Base-by-base conservation (phyloP, 2,329 filamentous ascomycete species). In the Coniochaeta hoffmannii region DNA sequence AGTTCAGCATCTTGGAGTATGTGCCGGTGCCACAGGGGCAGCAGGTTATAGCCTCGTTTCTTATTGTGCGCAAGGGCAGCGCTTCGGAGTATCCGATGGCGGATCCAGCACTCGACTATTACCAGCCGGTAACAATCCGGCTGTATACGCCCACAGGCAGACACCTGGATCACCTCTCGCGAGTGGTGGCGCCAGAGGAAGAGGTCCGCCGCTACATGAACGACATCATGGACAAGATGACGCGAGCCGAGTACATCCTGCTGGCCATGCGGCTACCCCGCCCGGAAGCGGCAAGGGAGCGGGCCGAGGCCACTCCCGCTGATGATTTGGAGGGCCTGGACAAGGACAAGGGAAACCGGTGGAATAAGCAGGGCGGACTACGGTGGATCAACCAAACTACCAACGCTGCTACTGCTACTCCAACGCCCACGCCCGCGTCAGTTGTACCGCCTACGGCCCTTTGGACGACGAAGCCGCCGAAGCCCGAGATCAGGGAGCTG, bases 1-100 rank as follows among this genome's bases (percentile, higher is more conserved):
- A 86, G 61, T 87, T 88, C 65, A 88, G 86, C 68, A 86, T 93
- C 32, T 68, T 93, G 52, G 88, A 94, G 66, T 85, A 83, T 64
- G 73, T 85, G 1, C 65, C 73, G 10, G 69, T 74, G 2, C 64
- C 74, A 3, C 69, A 74, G 4, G 80, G 81, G 2, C 80, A 82
- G 53, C 78, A 85, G 56, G 79, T 89, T 1, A 79, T 90, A 44
- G 86, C 86, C 3, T 92, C 88, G 1, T 94, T 93, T 65, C 74
- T 94, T 11, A 83, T 92, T 57, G 87, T 89, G 6, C 84, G 87
- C 51, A 87, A 86, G 67, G 88, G 85, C 30, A 86, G 83, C 61
- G 76, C 74, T n/a, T 80, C 82, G 1, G 84, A 87, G 61, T 82
- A 84, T 56, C 64, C 64, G 12, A 77, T 80, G 55, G 81, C 80